Evolutionary conservation across 345 rosid species (phyloP).

Genomic region (Iberis pinnata): DNA sequence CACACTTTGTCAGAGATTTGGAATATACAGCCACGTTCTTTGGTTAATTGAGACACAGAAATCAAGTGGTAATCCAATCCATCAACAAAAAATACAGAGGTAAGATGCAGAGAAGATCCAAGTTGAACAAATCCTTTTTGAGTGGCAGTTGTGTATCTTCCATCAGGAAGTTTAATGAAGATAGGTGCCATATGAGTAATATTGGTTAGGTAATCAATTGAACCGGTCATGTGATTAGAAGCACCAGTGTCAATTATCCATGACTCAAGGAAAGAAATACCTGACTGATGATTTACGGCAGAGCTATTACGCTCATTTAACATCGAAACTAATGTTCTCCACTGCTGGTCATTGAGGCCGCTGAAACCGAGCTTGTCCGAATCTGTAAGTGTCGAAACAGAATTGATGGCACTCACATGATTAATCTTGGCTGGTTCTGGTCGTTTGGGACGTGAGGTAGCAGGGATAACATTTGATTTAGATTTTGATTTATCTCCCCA

Average conservation of each 20-base stretch:
- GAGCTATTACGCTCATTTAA: not conserved
- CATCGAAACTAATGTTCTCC: not conserved
- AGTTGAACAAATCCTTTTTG: not conserved
- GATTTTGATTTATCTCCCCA: too few species aligned
- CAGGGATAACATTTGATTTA: too few species aligned
- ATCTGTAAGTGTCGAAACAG: not conserved
- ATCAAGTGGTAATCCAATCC: not conserved
- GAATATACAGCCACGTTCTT: not conserved
- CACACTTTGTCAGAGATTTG: not conserved
- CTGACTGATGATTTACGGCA: not conserved
- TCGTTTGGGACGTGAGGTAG: too few species aligned
- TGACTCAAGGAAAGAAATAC: not conserved
- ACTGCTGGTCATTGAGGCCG: not conserved
- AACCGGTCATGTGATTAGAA: not conserved
- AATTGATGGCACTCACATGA: too few species aligned
- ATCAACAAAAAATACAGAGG: not conserved
- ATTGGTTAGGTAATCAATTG: not conserved
- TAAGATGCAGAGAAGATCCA: not conserved
- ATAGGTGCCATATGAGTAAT: not conserved
- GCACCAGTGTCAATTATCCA: not conserved
- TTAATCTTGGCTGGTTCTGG: too few species aligned
- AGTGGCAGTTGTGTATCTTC: not conserved
- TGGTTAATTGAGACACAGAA: not conserved
- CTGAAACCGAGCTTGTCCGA: not conserved
- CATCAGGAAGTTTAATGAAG: not conserved